phyloP scores from a whole-genome alignment of 306 rosid genomes.

The Vicia faba region DNA sequence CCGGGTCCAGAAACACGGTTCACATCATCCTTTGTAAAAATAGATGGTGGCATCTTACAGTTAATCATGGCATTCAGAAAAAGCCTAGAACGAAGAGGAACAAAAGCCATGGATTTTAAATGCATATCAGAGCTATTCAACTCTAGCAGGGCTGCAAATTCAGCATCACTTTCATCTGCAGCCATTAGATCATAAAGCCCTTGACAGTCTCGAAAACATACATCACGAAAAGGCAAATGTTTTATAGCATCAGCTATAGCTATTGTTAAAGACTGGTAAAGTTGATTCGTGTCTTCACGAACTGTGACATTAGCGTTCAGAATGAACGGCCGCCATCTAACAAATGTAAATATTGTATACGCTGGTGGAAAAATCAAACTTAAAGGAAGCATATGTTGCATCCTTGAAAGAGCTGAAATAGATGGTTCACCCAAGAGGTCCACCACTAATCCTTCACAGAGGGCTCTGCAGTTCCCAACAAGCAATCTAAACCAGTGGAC shows the following conservation, averaged over 20 bases:
- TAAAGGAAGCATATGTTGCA: constrained; percentile 91
- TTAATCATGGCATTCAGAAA: constrained; percentile 83
- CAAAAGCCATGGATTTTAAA: constrained; percentile 78
- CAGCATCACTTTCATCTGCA: constrained; percentile 73
- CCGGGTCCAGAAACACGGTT: constrained; percentile 58
- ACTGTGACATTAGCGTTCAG: constrained; percentile 53
- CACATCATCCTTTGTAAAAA: constrained; percentile 51
- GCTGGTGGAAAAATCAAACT: constrained; percentile 88
- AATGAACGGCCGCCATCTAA: constrained; percentile 75
- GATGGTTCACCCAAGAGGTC: constrained; percentile 89
- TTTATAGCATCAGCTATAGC: constrained; percentile 78
- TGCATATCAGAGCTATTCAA: constrained; percentile 73
- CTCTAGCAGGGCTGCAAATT: constrained; percentile 80
- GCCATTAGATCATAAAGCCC: constrained; percentile 84
- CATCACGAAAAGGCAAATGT: constrained; percentile 90
- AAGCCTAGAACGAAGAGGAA: constrained; percentile 91
- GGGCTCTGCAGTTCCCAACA: constrained; percentile 86
- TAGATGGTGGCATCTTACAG: constrained; percentile 71
- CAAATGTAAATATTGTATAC: constrained; percentile 81
- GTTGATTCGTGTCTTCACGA: constrained; percentile 79
- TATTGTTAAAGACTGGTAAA: constrained; percentile 63
- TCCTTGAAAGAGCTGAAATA: constrained; percentile 82
- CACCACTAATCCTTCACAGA: constrained; percentile 78
- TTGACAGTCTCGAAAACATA: constrained; percentile 83
- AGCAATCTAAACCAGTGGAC: constrained; percentile 96